phyloP scores from a whole-genome alignment of 352 stramenopile genomes.

The Globisporangium yorkense region DNA sequence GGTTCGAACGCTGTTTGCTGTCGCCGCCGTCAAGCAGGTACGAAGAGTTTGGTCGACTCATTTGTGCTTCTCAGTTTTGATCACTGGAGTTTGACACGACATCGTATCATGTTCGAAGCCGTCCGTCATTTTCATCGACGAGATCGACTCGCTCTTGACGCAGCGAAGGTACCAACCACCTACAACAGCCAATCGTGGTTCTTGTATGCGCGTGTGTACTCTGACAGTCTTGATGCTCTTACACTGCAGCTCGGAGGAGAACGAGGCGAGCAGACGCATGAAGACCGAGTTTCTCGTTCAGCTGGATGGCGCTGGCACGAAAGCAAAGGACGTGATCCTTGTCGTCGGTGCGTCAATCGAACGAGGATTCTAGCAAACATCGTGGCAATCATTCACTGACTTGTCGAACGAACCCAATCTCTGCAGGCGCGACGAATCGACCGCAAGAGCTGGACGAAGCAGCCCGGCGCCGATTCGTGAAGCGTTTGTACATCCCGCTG shows the following conservation, averaged over 20 bases:
- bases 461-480: constrained; percentile 94
- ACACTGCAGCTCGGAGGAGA: constrained; percentile 87
- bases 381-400: neutral
- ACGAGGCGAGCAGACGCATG: constrained; percentile 95
- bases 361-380: neutral
- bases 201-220: neutral
- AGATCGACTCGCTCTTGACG: constrained; percentile 98
- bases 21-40: constrained; percentile 90
- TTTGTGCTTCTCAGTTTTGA: neutral
- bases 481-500: constrained; percentile 97
- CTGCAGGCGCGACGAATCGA: constrained; percentile 93
- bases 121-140: constrained; percentile 99
- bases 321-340: constrained; percentile 88
- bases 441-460: constrained; percentile 98
- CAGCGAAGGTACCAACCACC: constrained; percentile 73
- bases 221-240: neutral
- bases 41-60: neutral
- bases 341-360: constrained; percentile 52
- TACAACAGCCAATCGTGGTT: too few relatives aligned
- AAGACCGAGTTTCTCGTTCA: constrained; percentile 99
- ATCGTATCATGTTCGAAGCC: constrained; percentile 48
- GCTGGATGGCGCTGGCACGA: constrained; percentile 93
- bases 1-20: constrained; percentile 95
- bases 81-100: neutral
- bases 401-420: neutral